phyloP scores from a whole-genome alignment of 225 moss, liverwort and hornwort species.

The Rhytidiadelphus loreus region DNA sequence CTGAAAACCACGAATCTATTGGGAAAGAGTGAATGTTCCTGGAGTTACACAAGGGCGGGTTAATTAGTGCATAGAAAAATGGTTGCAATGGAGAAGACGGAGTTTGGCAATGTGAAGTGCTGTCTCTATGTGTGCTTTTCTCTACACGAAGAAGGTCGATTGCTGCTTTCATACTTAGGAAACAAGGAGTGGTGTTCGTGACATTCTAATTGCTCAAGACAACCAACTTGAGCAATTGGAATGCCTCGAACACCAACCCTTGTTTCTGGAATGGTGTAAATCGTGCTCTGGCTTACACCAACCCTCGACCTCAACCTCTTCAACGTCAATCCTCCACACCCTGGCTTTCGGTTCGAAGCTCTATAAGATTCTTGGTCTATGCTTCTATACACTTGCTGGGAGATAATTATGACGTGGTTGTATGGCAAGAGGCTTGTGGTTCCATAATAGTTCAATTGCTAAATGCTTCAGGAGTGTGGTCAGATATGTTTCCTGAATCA shows the following conservation, averaged over 20 bases:
- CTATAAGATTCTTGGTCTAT: background rate
- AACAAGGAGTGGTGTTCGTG: background rate
- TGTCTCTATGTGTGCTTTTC: background rate
- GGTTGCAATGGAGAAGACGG: background rate
- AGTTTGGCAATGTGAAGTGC: background rate
- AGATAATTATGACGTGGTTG: background rate
- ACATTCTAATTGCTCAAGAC: constrained; percentile 5
- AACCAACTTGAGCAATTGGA: constrained; percentile 13
- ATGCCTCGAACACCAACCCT: constrained; percentile 2
- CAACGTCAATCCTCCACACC: background rate
- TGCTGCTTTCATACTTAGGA: background rate
- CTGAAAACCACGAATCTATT: background rate
- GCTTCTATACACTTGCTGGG: background rate
- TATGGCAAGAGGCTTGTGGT: background rate
- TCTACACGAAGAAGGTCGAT: background rate
- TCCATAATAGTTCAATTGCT: background rate
- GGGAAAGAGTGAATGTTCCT: background rate
- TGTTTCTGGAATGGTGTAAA: background rate
- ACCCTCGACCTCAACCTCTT: background rate
- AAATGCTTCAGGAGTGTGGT: background rate
- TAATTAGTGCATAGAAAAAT: background rate
- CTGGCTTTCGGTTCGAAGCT: background rate
- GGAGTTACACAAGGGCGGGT: background rate
- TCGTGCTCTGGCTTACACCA: background rate
- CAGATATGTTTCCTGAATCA: background rate